A percentile compares a stretch with the other conserved stretches of the same genome.
These are phyloP conservation scores for Phytophthora quininea DNA, from an alignment of 352 stramenopile genomes.

Conservation along the genomic window DNA sequence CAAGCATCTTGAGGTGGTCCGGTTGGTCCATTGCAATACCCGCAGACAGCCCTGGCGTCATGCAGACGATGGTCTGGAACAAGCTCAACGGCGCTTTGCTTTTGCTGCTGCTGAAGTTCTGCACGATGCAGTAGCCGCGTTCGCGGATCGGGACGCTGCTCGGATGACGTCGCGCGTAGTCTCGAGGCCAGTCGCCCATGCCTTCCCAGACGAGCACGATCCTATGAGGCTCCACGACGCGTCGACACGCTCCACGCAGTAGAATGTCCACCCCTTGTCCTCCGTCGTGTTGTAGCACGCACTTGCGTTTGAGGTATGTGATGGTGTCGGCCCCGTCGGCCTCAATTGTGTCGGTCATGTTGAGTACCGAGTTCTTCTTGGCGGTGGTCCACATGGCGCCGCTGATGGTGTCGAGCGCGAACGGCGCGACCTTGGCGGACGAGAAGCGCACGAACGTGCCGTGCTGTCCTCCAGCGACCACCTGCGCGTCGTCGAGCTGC, in stretches of 20 bases:
- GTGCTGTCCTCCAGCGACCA: slow-evolving; percentile 26
- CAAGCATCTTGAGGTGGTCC: slow-evolving; percentile 40
- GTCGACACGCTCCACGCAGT: slow-evolving; percentile 32
- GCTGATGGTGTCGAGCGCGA: slow-evolving; percentile 26
- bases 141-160: slow-evolving; percentile 42
- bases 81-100: slow-evolving; percentile 21
- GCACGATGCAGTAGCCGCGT: slow-evolving; percentile 40
- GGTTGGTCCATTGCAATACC: slow-evolving; percentile 32
- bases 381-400: slow-evolving; percentile 27
- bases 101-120: slow-evolving; percentile 19
- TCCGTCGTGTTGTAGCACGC: slow-evolving; percentile 28
- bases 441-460: slow-evolving; percentile 44
- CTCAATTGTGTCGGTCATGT: slow-evolving; percentile 12
- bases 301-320: slow-evolving; percentile 36
- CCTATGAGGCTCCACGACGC: slow-evolving; percentile 28
- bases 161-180: slow-evolving; percentile 22
- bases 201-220: slow-evolving; percentile 42
- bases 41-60: slow-evolving; percentile 40
- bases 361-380: slow-evolving; percentile 30
- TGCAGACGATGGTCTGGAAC: slow-evolving; percentile 35
- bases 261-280: slow-evolving; percentile 28
- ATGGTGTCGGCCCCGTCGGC: slow-evolving; percentile 9
- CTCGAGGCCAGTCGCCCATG: slow-evolving; percentile 40
- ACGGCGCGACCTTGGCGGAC: slow-evolving; percentile 34
- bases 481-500: slow-evolving; percentile 19